phyloP scores from a whole-genome alignment of 1,284 basidiomycete species.

The Lentinus polychrous region DNA sequence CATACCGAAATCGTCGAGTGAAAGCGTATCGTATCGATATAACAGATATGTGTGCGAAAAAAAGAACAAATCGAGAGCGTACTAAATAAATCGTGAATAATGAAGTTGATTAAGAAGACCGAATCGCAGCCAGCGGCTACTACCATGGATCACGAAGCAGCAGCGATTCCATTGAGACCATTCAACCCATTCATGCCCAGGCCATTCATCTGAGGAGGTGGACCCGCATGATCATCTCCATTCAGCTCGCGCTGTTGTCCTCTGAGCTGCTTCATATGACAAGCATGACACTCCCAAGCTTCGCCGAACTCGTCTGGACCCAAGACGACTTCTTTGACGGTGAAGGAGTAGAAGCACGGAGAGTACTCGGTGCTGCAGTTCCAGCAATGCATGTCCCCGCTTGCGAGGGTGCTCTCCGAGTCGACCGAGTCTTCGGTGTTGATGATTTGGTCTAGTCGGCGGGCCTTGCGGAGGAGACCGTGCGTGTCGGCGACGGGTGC shows the following conservation, averaged over 20 bases:
- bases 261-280: conserved; percentile 1
- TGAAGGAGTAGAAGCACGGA: conserved; percentile 31
- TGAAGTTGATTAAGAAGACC: neutral
- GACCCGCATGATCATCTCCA: no score
- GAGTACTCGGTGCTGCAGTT: conserved; percentile 33
- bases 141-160: conserved; percentile 1
- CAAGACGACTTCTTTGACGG: neutral
- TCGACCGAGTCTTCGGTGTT: conserved; percentile 16
- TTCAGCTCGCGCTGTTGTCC: no score
- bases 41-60: neutral
- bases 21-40: no score
- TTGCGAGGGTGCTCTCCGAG: conserved; percentile 9
- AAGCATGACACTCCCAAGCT: conserved; percentile 1
- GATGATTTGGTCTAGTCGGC: conserved; percentile 68
- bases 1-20: no score
- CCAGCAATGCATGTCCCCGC: conserved; percentile 26
- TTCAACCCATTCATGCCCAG: neutral
- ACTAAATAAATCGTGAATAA: neutral
- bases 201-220: no score
- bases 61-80: neutral
- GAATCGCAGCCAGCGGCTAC: no score
- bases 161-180: conserved; percentile 7
- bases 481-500: conserved; percentile 65
- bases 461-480: conserved; percentile 80
- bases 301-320: neutral